Evolutionary conservation across 2,329 filamentous ascomycete genomes (phyloP).

Genomic region (Nakataea oryzae): DNA sequence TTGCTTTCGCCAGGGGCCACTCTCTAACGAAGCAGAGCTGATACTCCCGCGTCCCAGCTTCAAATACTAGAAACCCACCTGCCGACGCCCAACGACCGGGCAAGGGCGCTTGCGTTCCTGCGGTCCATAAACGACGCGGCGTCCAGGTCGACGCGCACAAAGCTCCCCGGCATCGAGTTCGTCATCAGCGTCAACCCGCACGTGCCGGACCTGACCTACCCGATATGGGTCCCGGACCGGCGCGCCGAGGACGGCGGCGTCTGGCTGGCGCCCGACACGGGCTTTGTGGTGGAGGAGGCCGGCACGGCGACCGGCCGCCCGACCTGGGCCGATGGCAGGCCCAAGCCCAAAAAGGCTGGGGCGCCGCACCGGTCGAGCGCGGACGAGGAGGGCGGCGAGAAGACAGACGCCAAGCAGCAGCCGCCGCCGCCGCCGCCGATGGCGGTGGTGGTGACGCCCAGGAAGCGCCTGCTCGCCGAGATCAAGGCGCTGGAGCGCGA

Average conservation of each 20-base stretch:
- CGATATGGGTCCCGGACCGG: neutral
- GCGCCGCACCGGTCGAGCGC: neutral
- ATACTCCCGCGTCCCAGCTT: neutral
- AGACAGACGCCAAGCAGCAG: too few species aligned
- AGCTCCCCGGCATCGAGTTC: neutral
- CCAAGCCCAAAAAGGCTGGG: neutral
- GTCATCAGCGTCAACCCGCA: slow-evolving; percentile 1
- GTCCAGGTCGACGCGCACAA: neutral
- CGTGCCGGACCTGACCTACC: neutral
- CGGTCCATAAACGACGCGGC: neutral
- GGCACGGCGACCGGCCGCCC: neutral
- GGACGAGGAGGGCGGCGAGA: neutral
- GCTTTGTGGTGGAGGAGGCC: neutral
- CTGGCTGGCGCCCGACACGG: neutral
- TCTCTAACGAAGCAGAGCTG: too few species aligned
- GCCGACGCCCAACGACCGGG: neutral
- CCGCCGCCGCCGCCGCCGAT: neutral
- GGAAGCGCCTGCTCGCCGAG: neutral
- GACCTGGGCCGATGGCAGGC: neutral
- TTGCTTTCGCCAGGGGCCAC: neutral
- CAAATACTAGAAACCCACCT: neutral
- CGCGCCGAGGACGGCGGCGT: neutral
- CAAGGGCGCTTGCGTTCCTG: neutral
- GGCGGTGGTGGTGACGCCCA: neutral
- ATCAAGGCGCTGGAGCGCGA: neutral